Base-by-base conservation (phyloP, 768 basidiomycete species). In the Suillus variegatus region DNA sequence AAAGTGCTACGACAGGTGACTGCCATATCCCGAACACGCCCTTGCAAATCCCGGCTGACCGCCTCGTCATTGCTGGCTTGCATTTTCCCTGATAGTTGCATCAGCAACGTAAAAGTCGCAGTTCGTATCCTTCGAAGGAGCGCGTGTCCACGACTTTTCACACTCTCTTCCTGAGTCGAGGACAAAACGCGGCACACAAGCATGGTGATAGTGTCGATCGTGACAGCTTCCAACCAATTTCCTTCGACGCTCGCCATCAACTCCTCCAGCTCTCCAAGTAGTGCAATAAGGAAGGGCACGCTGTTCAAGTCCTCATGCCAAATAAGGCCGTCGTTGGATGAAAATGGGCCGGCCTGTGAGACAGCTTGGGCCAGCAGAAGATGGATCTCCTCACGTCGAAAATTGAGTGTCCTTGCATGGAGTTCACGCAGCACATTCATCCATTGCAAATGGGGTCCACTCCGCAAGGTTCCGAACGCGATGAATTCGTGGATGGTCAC, bases 371-470 rank as follows among this genome's bases (percentile, higher is more conserved):
- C 74, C 2, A 87, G 36, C 0, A 86, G 73, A 0, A 75, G 61
- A 65, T 84, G 76, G 1, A 87, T 80, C 28, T 79, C 81, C 1
- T 75, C 73, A 13, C 68, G 64, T 28, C 75, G 72, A 64, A 87
- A 82, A 13, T 75, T 77, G 63, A 87, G 66, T 0, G 69, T 67
- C 25, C 77, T 73, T 10, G 75, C 75, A 9, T 75, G 75, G 25
- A 87, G 67, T 66, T 83, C 83, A 25, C 81, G 77, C 16, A 77
- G 65, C 49, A 86, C 80, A 65, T 86, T 86, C 46, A 80, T 70
- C 85, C 84, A 86, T 58, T 86, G 85, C 0, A 87, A 66, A 2
- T 66, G 70, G 0, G 74, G 65, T 0, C 85, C 85, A 44, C 80
- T 77, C 5, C 86, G 82, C 49, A 86, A 66, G 57, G 76, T 73